These are phyloP conservation scores for Daldinia loculata DNA, from an alignment of 495 filamentous ascomycete genomes.

Conservation along the genomic window DNA sequence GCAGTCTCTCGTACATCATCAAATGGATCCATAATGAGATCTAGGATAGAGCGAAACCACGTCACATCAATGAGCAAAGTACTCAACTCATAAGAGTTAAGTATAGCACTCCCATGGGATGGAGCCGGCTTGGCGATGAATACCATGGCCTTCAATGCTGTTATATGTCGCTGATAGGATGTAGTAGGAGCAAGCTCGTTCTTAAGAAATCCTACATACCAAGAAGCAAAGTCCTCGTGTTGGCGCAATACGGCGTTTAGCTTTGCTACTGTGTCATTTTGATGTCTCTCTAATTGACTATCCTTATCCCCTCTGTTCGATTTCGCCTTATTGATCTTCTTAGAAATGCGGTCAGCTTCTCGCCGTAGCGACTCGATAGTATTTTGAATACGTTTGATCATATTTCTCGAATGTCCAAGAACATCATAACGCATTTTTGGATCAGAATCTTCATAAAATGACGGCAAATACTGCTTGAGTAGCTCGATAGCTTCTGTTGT, in stretches of 20 bases:
- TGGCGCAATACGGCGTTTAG: constrained; percentile 40
- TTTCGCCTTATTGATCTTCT: constrained; percentile 25
- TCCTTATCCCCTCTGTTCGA: constrained; percentile 5
- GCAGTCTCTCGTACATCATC: constrained; percentile 85
- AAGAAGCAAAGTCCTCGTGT: constrained; percentile 68
- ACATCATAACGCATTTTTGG: constrained; percentile 82
- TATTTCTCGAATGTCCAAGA: constrained; percentile 69
- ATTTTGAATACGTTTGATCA: constrained; percentile 71
- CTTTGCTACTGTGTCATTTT: not conserved
- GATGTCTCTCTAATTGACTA: constrained; percentile 30
- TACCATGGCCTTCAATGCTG: constrained; percentile 71
- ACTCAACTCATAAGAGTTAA: constrained; percentile 23
- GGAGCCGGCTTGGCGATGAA: constrained; percentile 60
- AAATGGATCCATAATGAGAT: constrained; percentile 86
- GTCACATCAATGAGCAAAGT: constrained; percentile 51
- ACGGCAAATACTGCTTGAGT: constrained; percentile 67
- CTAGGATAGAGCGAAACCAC: constrained; percentile 72
- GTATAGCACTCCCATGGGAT: constrained; percentile 22
- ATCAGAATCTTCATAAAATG: constrained; percentile 83
- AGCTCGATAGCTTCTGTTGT: constrained; percentile 64
- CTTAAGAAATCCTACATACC: constrained; percentile 76
- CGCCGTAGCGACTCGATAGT: constrained; percentile 48
- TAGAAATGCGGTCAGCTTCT: constrained; percentile 27
- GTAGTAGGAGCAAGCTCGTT: constrained; percentile 75
- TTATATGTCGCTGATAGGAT: constrained; percentile 89